These are phyloP conservation scores for Tulasnella calospora DNA, from an alignment of 768 basidiomycete genomes.

Conservation along the genomic window DNA sequence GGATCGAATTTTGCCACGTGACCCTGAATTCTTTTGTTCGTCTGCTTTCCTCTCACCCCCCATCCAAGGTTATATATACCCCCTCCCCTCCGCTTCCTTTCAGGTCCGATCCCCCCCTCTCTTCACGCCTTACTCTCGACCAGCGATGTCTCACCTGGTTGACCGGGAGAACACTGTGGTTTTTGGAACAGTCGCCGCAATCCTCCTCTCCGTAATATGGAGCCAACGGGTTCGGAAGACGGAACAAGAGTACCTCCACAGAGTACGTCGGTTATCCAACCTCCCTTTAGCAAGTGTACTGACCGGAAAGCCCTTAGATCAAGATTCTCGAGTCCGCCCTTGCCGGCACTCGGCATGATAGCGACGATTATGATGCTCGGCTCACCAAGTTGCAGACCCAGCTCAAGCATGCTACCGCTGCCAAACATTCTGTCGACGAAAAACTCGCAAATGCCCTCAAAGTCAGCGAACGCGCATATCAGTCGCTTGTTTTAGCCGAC, in stretches of 20 bases:
- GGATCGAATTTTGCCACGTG: not conserved
- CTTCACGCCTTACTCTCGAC: not conserved
- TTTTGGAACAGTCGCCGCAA: conserved; percentile 19
- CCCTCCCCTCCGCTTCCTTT: not conserved
- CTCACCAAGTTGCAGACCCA: conserved; percentile 6
- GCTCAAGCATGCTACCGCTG: not conserved
- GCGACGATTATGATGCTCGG: conserved; percentile 1
- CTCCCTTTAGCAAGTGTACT: not conserved
- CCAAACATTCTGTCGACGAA: conserved; percentile 15
- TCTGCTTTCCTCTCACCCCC: not conserved
- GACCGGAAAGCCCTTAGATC: not conserved
- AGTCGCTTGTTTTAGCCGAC: conserved; percentile 18
- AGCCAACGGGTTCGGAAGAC: conserved; percentile 22
- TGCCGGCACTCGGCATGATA: not conserved
- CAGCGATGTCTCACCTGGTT: conserved; percentile 3
- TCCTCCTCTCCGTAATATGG: conserved; percentile 19
- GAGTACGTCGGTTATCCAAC: not conserved
- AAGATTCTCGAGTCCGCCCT: conserved; percentile 10
- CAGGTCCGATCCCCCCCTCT: not conserved
- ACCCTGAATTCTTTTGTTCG: not conserved
- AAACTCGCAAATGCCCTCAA: conserved; percentile 18
- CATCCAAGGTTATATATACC: not conserved
- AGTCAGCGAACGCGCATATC: conserved; percentile 22
- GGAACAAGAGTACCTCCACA: conserved; percentile 11
- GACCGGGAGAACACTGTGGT: conserved; percentile 22